Percentiles rank a stretch among this genome's conserved stretches.
Evolutionary conservation across 2,329 filamentous ascomycete genomes (phyloP).

Genomic region (Talaromyces sp.): DNA sequence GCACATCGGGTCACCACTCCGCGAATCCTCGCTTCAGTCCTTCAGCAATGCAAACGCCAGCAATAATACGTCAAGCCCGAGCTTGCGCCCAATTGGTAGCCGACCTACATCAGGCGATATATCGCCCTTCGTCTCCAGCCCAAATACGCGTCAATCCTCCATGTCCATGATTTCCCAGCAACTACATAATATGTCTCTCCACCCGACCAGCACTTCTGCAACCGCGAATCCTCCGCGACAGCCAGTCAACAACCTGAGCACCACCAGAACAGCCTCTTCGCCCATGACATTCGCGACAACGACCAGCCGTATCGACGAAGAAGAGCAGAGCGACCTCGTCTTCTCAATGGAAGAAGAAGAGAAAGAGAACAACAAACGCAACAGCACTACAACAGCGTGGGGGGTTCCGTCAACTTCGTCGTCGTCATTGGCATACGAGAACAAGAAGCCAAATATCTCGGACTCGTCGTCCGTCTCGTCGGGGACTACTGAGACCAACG

Average conservation of each 20-base stretch:
- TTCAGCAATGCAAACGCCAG: slow-evolving; percentile 1
- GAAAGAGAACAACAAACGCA: slow-evolving; percentile 38
- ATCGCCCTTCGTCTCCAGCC: slow-evolving; percentile 52
- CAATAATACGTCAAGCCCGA: slow-evolving; percentile 48
- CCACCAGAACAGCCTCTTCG: slow-evolving; percentile 45
- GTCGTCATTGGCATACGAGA: slow-evolving; percentile 1
- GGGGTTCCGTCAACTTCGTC: neutral
- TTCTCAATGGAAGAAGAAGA: slow-evolving; percentile 53
- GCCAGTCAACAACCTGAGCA: slow-evolving; percentile 18
- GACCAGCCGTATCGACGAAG: slow-evolving; percentile 48
- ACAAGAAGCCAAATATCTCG: neutral
- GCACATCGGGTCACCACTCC: slow-evolving; percentile 60
- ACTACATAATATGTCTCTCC: slow-evolving; percentile 44
- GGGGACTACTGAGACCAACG: slow-evolving; percentile 10
- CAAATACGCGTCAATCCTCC: slow-evolving; percentile 51
- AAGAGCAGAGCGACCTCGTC: slow-evolving; percentile 47
- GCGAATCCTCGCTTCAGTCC: slow-evolving; percentile 53
- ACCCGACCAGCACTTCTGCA: slow-evolving; percentile 30
- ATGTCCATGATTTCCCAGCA: slow-evolving; percentile 63
- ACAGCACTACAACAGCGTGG: slow-evolving; percentile 24
- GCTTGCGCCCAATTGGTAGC: slow-evolving; percentile 49
- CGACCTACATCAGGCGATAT: slow-evolving; percentile 48
- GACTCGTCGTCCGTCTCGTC: slow-evolving; percentile 15
- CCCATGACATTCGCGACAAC: slow-evolving; percentile 33
- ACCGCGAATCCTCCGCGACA: neutral